Evolutionary conservation across 306 rosid species (phyloP).

Genomic region (Mimosa bimucronata): DNA sequence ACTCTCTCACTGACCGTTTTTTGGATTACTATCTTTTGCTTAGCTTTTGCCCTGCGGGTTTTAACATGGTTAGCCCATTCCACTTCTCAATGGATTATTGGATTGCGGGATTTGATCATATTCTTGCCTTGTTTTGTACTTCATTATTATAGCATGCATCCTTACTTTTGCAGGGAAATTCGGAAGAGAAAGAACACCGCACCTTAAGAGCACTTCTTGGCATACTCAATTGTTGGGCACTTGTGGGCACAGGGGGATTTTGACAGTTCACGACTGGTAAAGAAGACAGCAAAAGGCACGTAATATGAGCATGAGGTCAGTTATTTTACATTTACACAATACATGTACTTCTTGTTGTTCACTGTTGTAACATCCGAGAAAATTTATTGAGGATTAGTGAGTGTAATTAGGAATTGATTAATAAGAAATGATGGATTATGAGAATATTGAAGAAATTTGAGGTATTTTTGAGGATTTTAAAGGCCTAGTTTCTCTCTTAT

Average conservation of each 20-base stretch:
- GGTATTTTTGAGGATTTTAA: too few species aligned
- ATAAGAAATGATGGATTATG: too few species aligned
- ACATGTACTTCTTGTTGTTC: not conserved
- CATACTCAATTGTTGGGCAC: not conserved
- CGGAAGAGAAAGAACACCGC: not conserved
- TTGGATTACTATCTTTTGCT: not conserved
- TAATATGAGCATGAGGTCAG: not conserved
- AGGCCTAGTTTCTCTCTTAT: too few species aligned
- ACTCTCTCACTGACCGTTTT: not conserved
- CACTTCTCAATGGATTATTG: conserved; percentile 1
- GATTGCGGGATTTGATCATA: not conserved
- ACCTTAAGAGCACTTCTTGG: not conserved
- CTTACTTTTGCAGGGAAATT: not conserved
- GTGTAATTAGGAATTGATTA: too few species aligned
- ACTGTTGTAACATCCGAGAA: too few species aligned
- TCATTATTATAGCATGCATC: not conserved
- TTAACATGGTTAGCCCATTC: not conserved
- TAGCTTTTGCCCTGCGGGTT: conserved; percentile 8
- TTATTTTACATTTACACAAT: not conserved
- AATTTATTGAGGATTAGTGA: too few species aligned
- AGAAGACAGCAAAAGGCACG: not conserved
- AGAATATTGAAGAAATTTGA: too few species aligned
- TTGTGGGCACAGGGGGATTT: not conserved
- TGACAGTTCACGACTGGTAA: not conserved
- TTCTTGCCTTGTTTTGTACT: not conserved